Conservation (phyloP, 2,329 filamentous ascomycete species). For the Trichoderma breve region DNA sequence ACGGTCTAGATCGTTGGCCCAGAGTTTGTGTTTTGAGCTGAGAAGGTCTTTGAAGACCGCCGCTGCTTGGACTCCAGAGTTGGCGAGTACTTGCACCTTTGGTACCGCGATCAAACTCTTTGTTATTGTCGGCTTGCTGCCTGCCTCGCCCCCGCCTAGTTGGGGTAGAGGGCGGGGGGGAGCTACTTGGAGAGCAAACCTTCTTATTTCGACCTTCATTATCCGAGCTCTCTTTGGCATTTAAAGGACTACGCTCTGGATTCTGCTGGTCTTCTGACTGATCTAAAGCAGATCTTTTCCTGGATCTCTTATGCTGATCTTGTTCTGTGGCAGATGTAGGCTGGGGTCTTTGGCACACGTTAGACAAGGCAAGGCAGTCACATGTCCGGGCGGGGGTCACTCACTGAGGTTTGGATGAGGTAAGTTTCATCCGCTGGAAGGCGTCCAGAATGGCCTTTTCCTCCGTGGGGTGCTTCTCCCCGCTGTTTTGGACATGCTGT, state of each 20-base stretch:
- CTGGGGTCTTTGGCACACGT: background rate
- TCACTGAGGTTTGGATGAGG: constrained; percentile 8
- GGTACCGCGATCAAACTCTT: constrained; percentile 29
- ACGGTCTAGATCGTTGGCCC: background rate
- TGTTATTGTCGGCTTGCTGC: constrained; percentile 14
- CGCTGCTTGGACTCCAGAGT: constrained; percentile 32
- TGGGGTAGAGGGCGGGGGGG: constrained; percentile 23
- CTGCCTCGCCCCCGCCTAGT: constrained; percentile 22
- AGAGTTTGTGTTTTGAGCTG: background rate
- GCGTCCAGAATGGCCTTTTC: constrained; percentile 30
- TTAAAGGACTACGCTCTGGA: background rate
- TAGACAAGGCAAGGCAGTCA: background rate
- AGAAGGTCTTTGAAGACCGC: constrained; percentile 1
- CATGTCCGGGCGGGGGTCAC: background rate
- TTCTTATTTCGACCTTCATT: constrained; percentile 28
- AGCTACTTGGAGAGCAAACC: constrained; percentile 29
- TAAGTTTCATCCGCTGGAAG: constrained; percentile 24
- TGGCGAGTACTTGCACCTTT: constrained; percentile 27
- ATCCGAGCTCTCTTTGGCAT: constrained; percentile 18
- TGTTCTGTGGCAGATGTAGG: background rate
- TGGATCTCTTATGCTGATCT: background rate
- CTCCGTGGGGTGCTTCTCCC: constrained; percentile 23
- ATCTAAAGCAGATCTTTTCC: background rate
- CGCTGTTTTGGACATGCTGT: constrained; percentile 26
- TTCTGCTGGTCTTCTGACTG: background rate